phyloP scores from a whole-genome alignment of 805 yeast genomes.

The Yarrowia sp. region DNA sequence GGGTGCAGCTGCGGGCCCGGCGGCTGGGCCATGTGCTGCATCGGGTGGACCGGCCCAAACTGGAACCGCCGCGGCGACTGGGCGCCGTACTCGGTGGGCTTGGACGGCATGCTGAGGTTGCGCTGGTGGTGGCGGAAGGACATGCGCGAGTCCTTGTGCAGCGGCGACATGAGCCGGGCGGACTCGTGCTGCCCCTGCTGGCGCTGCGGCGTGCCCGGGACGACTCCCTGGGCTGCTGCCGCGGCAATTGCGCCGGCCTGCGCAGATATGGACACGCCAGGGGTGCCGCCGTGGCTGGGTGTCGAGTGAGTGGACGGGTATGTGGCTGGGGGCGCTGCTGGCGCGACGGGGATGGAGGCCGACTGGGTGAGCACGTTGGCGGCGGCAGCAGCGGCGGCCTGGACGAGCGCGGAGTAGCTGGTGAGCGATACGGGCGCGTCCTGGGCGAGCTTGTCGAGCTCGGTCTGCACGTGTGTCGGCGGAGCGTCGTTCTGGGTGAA shows the following conservation, averaged over 20 bases:
- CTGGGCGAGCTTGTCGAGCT: conserved; percentile 26
- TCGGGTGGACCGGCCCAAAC: conserved; percentile 25
- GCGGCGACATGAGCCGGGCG: conserved; percentile 27
- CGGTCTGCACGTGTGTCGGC: conserved; percentile 37
- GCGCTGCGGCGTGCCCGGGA: conserved; percentile 10
- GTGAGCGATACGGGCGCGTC: conserved; percentile 9
- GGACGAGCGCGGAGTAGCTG: conserved; percentile 17
- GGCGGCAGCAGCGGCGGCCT: conserved; percentile 11
- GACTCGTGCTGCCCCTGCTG: neutral
- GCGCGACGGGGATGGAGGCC: neutral
- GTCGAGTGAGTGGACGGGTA: conserved; percentile 16
- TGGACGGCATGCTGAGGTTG: conserved; percentile 34
- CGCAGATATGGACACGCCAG: conserved; percentile 12
- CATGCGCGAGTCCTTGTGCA: conserved; percentile 27
- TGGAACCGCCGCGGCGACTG: conserved; percentile 29
- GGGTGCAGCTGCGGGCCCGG: conserved; percentile 25
- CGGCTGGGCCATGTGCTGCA: conserved; percentile 28
- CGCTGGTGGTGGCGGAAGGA: conserved; percentile 32
- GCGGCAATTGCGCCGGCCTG: conserved; percentile 30
- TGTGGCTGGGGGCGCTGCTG: neutral
- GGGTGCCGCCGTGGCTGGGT: conserved; percentile 12
- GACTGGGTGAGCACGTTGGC: conserved; percentile 14
- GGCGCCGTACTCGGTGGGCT: conserved; percentile 28
- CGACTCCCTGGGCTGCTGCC: conserved; percentile 29
- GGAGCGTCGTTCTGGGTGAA: conserved; percentile 42